Evolutionary conservation across 2,329 filamentous ascomycete species (phyloP).

Genomic region (Aspergillus nomiae): DNA sequence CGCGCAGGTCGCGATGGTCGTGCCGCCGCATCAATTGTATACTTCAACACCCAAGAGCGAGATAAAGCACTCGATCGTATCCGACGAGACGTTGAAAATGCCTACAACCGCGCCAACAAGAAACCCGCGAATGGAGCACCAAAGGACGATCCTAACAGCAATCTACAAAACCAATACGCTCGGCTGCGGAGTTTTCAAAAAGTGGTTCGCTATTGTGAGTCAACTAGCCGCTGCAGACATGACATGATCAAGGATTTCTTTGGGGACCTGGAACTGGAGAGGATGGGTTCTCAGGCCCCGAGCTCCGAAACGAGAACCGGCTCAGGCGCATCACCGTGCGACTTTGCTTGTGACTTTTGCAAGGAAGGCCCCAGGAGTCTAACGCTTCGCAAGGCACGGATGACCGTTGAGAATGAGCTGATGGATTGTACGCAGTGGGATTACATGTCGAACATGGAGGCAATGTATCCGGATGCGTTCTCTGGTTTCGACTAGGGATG

Average conservation of each 20-base stretch:
- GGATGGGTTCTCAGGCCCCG: conserved; percentile 31
- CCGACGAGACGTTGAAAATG: conserved; percentile 44
- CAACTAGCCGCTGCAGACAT: conserved; percentile 72
- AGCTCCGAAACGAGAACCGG: conserved; percentile 3
- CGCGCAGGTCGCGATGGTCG: conserved; percentile 88
- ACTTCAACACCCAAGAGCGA: conserved; percentile 85
- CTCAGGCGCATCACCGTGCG: conserved; percentile 55
- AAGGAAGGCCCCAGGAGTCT: conserved; percentile 64
- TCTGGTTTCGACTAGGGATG: background rate
- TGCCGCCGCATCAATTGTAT: conserved; percentile 82
- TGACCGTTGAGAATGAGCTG: conserved; percentile 26
- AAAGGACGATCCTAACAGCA: conserved; percentile 14
- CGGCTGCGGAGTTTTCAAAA: conserved; percentile 66
- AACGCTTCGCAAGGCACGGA: conserved; percentile 55
- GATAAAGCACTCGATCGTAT: conserved; percentile 67
- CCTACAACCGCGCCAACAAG: conserved; percentile 32
- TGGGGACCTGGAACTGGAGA: conserved; percentile 58
- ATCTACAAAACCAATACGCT: conserved; percentile 39
- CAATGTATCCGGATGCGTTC: background rate
- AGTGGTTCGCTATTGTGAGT: conserved; percentile 80
- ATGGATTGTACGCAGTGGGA: conserved; percentile 12
- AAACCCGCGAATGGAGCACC: conserved; percentile 11
- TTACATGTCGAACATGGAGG: background rate
- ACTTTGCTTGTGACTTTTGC: conserved; percentile 77
- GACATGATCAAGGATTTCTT: conserved; percentile 75